Percentiles rank a stretch among this genome's conserved stretches.
These are phyloP conservation scores for Apiospora aurea DNA, from an alignment of 2,329 filamentous ascomycete species.

Conservation along the genomic window DNA sequence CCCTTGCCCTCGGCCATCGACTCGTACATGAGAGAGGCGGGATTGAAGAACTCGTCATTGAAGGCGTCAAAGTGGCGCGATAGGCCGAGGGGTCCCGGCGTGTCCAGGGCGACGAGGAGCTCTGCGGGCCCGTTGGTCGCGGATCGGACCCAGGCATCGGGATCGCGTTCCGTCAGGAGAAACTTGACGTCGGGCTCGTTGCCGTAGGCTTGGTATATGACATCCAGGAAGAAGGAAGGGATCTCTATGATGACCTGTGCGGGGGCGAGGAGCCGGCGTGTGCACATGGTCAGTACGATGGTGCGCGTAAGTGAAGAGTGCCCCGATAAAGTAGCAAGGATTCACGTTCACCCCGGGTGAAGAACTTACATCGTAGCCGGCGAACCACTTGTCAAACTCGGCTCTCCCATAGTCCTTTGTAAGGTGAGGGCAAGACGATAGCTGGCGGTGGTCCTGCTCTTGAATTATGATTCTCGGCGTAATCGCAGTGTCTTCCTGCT, in stretches of 20 bases:
- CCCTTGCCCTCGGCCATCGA: not conserved
- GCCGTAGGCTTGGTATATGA: not conserved
- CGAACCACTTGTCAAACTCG: slow-evolving; percentile 19
- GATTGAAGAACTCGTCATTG: slow-evolving; percentile 2
- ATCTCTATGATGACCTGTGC: not conserved
- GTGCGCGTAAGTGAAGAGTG: not conserved
- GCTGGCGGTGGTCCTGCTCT: not conserved
- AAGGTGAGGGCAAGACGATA: not conserved
- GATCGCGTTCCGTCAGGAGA: slow-evolving; percentile 12
- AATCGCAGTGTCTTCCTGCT: not conserved
- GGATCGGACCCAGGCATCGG: slow-evolving; percentile 15
- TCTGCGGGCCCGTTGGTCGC: not conserved
- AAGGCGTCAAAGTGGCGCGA: slow-evolving; percentile 10
- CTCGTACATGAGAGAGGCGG: not conserved
- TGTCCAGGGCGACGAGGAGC: not conserved
- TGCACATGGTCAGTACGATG: no score
- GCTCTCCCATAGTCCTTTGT: not conserved
- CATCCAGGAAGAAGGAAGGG: not conserved
- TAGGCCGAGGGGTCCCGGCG: not conserved
- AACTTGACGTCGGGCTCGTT: slow-evolving; percentile 6
- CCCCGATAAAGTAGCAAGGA: not conserved
- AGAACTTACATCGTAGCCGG: slow-evolving; percentile 15
- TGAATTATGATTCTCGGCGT: not conserved
- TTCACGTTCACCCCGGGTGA: not conserved
- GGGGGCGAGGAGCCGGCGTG: no score